These are phyloP conservation scores for Coriaria nepalensis DNA, from an alignment of 306 rosid genomes.

Conservation along the genomic window DNA sequence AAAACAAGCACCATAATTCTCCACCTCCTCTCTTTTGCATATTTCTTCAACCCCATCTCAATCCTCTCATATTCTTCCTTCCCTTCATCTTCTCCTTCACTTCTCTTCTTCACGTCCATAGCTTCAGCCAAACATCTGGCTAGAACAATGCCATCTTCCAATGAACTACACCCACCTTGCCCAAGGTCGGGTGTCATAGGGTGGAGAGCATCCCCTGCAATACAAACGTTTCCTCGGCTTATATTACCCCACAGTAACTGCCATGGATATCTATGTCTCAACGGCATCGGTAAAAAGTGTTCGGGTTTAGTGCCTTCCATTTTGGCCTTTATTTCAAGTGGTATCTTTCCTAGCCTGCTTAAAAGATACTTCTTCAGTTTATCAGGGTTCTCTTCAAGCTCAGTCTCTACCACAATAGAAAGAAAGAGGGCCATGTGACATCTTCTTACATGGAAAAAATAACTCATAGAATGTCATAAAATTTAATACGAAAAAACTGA, in stretches of 20 bases:
- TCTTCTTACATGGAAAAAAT: no score
- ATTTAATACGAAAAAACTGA: no score
- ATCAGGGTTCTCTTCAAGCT: conserved; percentile 20
- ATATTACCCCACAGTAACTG: conserved; percentile 31
- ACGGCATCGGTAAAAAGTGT: conserved; percentile 15
- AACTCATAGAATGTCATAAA: no score
- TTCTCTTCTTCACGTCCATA: conserved; percentile 1
- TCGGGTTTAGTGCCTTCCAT: conserved; percentile 36
- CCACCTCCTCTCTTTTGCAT: conserved; percentile 34
- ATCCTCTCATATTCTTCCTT: conserved; percentile 1
- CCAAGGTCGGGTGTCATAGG: conserved; percentile 60
- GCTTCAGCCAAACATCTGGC: conserved; percentile 19
- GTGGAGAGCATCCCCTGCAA: conserved; percentile 62
- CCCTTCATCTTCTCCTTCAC: no score
- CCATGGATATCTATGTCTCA: conserved; percentile 53
- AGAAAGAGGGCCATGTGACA: no score
- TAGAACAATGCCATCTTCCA: conserved; percentile 46
- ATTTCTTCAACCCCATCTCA: conserved; percentile 20
- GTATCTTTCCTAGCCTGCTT: conserved; percentile 33
- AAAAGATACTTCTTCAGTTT: conserved; percentile 33
- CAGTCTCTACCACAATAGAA: conserved; percentile 31
- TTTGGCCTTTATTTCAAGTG: conserved; percentile 22
- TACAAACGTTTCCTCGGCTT: conserved; percentile 33
- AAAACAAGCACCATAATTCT: conserved; percentile 31
- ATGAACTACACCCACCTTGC: conserved; percentile 48